Base-by-base conservation (phyloP, 768 basidiomycete genomes). In the Ramaria rubella region DNA sequence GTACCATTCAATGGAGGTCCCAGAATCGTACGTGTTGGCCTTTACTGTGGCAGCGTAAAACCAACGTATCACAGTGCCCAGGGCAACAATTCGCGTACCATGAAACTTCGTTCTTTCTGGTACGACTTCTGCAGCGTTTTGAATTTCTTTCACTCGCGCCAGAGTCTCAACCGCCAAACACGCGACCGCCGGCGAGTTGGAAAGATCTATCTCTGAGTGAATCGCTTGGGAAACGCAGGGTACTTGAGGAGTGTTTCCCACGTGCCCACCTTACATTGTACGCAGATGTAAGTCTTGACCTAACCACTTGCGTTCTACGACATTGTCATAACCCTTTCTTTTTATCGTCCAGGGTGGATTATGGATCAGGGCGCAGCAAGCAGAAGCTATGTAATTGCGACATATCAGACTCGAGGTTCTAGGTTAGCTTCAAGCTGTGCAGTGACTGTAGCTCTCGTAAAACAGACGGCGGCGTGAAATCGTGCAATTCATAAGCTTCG, bases 11-110 rank as follows among this genome's bases (percentile, higher is more conserved):
- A 59, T 36, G 58, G 42, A 30, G 58, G 58, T 5, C 58, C 58
- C 9, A 40, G 58, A 19, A 59, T 55, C 33, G 65, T 63, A 54
- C 29, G 60, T 57, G 8, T 31, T 11, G 11, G 12, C 11, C 31
- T 51, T 48, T 23, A 9, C 24, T 11, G 11, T 29, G 24, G 11
- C 15, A 29, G 17, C 12, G 12, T 31, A 27, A 9, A 11, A 7
- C 17, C 30, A 34, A 52, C 23, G 40, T 36, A 2, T 43, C 27
- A 58, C 45, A 60, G 58, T 60, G 59, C 38, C 54, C 64, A 19
- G 51, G 56, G n/a, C 56, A 59, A 46, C 60, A 75, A 67, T 70
- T 74, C 27, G 67, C 64, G 6, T 61, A 62, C 45, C 67, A 65
- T 53, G 61, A 67, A 49, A 62, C 63, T 3, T 61, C 61, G n/a